Evolutionary conservation across 2,329 filamentous ascomycete genomes (phyloP), one percentile per base, ranked within the genome.

Genomic region (Fusarium sp.): DNA sequence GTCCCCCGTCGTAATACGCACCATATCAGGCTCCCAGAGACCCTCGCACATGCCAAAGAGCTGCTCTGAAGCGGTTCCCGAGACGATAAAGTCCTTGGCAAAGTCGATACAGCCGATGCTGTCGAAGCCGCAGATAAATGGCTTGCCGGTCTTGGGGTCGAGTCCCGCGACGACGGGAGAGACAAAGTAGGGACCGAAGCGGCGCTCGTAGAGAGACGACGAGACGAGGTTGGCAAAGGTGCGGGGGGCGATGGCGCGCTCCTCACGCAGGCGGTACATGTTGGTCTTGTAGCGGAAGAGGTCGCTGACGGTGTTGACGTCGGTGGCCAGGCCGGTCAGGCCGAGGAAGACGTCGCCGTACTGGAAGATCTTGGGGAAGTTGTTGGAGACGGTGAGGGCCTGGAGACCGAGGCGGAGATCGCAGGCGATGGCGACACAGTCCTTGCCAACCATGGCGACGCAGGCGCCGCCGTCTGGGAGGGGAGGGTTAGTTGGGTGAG

Each of bases 271-370:
- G 75, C 96, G 94, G 90, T 99, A 99, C 94, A 99, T 97, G 90
- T 99, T 99, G 84, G 97, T 94, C 90, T 99, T 99, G 92, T 98
- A 98, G 81, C 96, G 95, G 90, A 99, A 97, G 77, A 98, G 92
- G 86, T 99, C 96, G 79, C 92, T 93, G 77, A 99, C 96, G 78
- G 96, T 98, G 75, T 90, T 91, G 75, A 99, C 95, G 83, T 99
- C 96, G 78, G 96, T 99, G 70, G 96, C 96, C 60, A 99, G 93
- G 64, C 96, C 96, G 6, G 96, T 98, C 70, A 99, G 92, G 65
- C 96, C 96, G 38, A 99, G 93, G 85, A 97, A 98, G 79, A 96
- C 94, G 70, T 96, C 94, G 81, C 94, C 95, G 89, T 97, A 98
- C 84, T 93, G 92, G 91, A 98, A 98, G 89, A 99, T 94, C 89